These are phyloP conservation scores for Aureobasidium subglaciale DNA, from an alignment of 2,329 filamentous ascomycete species.

Conservation along the genomic window DNA sequence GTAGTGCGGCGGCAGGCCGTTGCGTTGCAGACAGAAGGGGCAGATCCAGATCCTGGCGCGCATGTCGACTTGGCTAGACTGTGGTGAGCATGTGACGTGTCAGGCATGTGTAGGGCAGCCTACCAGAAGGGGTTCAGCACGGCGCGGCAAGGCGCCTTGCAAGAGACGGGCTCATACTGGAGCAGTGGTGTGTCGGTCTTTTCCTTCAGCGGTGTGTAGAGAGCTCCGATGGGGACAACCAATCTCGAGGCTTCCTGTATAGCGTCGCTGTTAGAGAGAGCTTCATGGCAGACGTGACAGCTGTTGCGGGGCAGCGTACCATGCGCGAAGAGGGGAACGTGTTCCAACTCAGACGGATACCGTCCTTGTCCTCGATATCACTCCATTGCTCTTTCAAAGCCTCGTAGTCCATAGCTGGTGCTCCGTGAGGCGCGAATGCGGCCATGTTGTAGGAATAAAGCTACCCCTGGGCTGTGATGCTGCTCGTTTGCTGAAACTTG, in stretches of 20 bases:
- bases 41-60: conserved; percentile 82
- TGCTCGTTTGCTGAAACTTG: background rate
- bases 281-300: background rate
- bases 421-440: conserved; percentile 17
- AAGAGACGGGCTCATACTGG: conserved; percentile 93
- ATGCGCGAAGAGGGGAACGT: conserved; percentile 97
- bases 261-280: conserved; percentile 8
- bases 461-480: conserved; percentile 5
- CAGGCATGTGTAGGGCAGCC: conserved; percentile 24
- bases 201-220: conserved; percentile 94
- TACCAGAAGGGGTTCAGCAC: conserved; percentile 97
- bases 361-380: conserved; percentile 93
- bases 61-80: conserved; percentile 67
- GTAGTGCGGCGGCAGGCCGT: conserved; percentile 76
- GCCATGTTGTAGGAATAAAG: conserved; percentile 14
- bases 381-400: conserved; percentile 91
- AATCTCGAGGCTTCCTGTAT: conserved; percentile 84
- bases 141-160: conserved; percentile 91
- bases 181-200: conserved; percentile 82
- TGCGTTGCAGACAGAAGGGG: conserved; percentile 78
- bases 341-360: conserved; percentile 95
- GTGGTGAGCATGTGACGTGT: conserved; percentile 23
- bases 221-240: conserved; percentile 89
- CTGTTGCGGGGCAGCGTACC: conserved; percentile 28
- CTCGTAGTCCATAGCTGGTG: conserved; percentile 75